Evolutionary conservation across 2,329 filamentous ascomycete genomes (phyloP).

Genomic region (Fusarium brevicatenulatum): DNA sequence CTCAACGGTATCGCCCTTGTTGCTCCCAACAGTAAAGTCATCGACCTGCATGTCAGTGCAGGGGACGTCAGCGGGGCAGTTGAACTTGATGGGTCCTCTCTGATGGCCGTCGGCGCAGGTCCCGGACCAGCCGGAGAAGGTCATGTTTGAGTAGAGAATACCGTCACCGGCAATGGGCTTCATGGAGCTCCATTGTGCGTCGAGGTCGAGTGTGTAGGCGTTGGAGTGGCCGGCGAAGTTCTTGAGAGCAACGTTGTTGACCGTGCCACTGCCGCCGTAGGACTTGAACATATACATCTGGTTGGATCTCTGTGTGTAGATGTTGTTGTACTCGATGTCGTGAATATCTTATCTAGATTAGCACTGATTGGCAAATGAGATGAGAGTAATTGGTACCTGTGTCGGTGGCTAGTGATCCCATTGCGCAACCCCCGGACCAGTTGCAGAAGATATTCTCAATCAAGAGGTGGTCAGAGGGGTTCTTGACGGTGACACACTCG

Average conservation of each 20-base stretch:
- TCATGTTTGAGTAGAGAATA: conserved; percentile 35
- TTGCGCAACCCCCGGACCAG: conserved; percentile 37
- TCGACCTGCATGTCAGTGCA: conserved; percentile 35
- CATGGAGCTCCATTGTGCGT: conserved; percentile 36
- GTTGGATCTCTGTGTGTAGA: conserved; percentile 36
- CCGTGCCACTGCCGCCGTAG: conserved; percentile 34
- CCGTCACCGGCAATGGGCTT: conserved; percentile 18
- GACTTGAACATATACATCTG: conserved; percentile 43
- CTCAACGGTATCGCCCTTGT: conserved; percentile 23
- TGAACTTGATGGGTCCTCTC: conserved; percentile 37
- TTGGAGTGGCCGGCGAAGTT: conserved; percentile 39
- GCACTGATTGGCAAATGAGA: accelerated
- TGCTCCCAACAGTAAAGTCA: conserved; percentile 32
- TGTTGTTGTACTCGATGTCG: conserved; percentile 35
- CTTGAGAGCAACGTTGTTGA: conserved; percentile 32
- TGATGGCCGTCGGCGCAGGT: conserved; percentile 32
- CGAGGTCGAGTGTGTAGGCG: conserved; percentile 35
- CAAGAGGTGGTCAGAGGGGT: conserved; percentile 33
- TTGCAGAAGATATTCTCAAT: conserved; percentile 39
- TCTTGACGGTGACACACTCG: conserved; percentile 38
- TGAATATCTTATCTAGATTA: conserved; percentile 2
- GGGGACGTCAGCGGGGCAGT: conserved; percentile 30
- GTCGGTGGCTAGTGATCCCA: conserved; percentile 26
- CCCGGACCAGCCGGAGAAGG: conserved; percentile 36
- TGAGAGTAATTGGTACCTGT: accelerated